Percentiles rank a stretch among this genome's conserved stretches.
Conservation (phyloP, 345 rosid species). For the Salix arbutifolia region DNA sequence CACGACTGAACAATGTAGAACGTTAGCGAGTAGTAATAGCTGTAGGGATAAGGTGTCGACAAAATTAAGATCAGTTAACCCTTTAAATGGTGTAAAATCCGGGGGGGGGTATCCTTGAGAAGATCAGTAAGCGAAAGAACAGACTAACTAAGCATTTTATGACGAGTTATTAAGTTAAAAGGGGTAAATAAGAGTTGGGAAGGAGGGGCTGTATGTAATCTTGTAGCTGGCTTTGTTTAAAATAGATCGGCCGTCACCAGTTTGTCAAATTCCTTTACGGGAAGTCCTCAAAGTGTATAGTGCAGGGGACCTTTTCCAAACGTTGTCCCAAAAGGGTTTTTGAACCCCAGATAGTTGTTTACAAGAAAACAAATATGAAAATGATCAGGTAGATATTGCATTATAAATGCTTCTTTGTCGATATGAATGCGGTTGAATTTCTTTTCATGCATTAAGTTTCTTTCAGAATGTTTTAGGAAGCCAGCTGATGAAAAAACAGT, state of each 20-base stretch:
- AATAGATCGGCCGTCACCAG: slow-evolving; percentile 26
- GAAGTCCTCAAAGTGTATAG: slow-evolving; percentile 6
- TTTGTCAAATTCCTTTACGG: slow-evolving; percentile 14
- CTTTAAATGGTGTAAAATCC: slow-evolving; percentile 36
- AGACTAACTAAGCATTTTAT: slow-evolving; percentile 22
- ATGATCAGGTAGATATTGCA: background rate
- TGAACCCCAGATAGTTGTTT: background rate
- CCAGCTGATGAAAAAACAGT: background rate
- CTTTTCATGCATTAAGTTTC: too few relatives aligned
- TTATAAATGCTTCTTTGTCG: background rate
- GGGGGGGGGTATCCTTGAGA: slow-evolving; percentile 37
- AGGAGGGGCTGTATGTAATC: slow-evolving; percentile 22
- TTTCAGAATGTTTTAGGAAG: background rate
- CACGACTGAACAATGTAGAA: slow-evolving; percentile 35
- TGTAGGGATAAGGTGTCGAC: slow-evolving; percentile 36
- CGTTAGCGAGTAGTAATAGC: slow-evolving; percentile 28
- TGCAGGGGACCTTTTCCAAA: background rate
- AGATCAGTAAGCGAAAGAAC: slow-evolving; percentile 29
- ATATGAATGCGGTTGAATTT: too few relatives aligned
- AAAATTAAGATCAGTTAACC: slow-evolving; percentile 33
- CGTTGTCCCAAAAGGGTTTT: background rate
- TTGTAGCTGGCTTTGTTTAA: slow-evolving; percentile 24
- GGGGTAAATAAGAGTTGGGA: slow-evolving; percentile 30
- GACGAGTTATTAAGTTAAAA: slow-evolving; percentile 11
- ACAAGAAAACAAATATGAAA: background rate